These are phyloP conservation scores for Plasmodium relictum DNA, from an alignment of 169 alveolate species.

Conservation along the genomic window DNA sequence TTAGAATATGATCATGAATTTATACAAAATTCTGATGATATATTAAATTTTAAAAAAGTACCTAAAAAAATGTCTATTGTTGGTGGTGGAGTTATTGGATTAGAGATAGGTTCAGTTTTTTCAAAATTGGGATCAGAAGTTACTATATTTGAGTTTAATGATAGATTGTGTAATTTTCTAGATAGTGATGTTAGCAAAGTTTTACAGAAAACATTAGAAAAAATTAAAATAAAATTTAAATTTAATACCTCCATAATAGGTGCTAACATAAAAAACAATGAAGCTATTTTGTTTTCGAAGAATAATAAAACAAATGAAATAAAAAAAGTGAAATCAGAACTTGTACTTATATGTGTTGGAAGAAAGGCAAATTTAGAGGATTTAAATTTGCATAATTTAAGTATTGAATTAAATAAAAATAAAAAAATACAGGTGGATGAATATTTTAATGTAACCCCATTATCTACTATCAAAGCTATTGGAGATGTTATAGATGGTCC, in stretches of 20 bases:
- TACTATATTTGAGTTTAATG: slow-evolving; percentile 83
- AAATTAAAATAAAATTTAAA: slow-evolving; percentile 83
- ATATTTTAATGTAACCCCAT: slow-evolving; percentile 82
- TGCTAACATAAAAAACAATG: slow-evolving; percentile 81
- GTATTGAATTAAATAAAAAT: slow-evolving; percentile 88
- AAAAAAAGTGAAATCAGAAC: slow-evolving; percentile 80
- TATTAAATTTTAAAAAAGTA: slow-evolving; percentile 83
- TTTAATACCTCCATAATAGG: slow-evolving; percentile 84
- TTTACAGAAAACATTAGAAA: slow-evolving; percentile 87
- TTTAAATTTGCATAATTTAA: slow-evolving; percentile 93
- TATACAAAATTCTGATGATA: slow-evolving; percentile 83
- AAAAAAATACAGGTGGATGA: slow-evolving; percentile 89
- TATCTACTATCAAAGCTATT: slow-evolving; percentile 94
- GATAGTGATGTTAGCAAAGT: slow-evolving; percentile 90
- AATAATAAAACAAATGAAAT: slow-evolving; percentile 91
- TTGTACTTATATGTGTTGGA: slow-evolving; percentile 96
- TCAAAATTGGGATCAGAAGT: slow-evolving; percentile 93
- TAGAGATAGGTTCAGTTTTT: slow-evolving; percentile 97
- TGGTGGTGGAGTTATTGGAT: slow-evolving; percentile 99
- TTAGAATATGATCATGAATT: slow-evolving; percentile 78
- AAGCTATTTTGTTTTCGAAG: slow-evolving; percentile 79
- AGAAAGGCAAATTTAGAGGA: slow-evolving; percentile 95
- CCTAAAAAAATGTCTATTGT: slow-evolving; percentile 94
- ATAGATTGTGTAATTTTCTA: slow-evolving; percentile 85
- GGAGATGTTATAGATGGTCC: slow-evolving; percentile 99